Base-by-base conservation (phyloP, 108 stramenopile genomes). In the Skeletonema marinoi region DNA sequence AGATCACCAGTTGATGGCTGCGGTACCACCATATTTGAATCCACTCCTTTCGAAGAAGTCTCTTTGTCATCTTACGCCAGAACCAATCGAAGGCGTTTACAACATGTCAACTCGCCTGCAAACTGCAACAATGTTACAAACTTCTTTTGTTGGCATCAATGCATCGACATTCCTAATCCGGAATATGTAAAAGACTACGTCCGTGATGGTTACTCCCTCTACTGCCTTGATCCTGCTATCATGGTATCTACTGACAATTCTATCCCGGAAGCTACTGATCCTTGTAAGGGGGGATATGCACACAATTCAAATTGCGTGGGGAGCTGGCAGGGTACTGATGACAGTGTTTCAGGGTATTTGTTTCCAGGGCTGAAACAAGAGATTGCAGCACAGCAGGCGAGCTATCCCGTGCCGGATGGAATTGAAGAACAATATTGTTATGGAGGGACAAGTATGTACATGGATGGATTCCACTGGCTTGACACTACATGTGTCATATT, bases 141-240 rank as follows among this genome's bases (percentile, higher is more conserved):
- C 31, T 94, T 94, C 71, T 92, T 84, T 77, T 94, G 93, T 78
- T 94, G 93, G 93, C 82, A 89, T 75, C 77, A 74, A 32, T 94
- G 93, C 62, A 48, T 91, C 11, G 87, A 89, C 25, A 88, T 94
- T 70, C 93, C 93, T 4, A 77, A 89, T 68, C 51, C 65, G 16
- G 74, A 85, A 0, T 38, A 85, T 30, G 85, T 88, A 29, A 67
- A 83, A 36, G 46, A 67, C 29, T 88, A 87, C 60, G 25, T 89
- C 25, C 70, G 67, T 10, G 88, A 89, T 54, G 91, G 91, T 10
- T 77, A 91, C 36, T 85, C 84, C 30, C 78, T 94, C 60, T 92
- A 94, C 70, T 94, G 93, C 51, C 76, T 92, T 42, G 91, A 94
- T 68, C 91, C 91, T 10, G 73, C 78, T 13, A 69, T 76, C 7